These are phyloP conservation scores for Penicillium ucsense DNA, from an alignment of 495 filamentous ascomycete genomes.

Conservation along the genomic window DNA sequence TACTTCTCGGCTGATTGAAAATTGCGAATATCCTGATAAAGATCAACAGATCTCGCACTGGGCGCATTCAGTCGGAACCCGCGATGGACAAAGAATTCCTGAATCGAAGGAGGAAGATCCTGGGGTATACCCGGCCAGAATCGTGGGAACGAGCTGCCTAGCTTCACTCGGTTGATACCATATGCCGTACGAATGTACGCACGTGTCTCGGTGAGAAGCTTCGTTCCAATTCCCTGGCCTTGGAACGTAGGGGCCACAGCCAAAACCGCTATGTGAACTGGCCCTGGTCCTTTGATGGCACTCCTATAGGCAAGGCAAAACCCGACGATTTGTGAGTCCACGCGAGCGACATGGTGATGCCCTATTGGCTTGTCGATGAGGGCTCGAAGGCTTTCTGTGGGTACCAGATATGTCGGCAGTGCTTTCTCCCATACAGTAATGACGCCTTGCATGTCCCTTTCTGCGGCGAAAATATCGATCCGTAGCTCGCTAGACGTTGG, in stretches of 20 bases:
- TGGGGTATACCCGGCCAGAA: slow-evolving; percentile 41
- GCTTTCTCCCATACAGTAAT: slow-evolving; percentile 28
- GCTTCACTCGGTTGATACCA: slow-evolving; percentile 14
- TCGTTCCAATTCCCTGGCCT: slow-evolving; percentile 33
- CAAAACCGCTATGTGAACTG: slow-evolving; percentile 28
- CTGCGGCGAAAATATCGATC: slow-evolving; percentile 5
- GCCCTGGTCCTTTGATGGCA: slow-evolving; percentile 12
- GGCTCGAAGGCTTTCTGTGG: slow-evolving; percentile 14
- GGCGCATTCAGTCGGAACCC: slow-evolving; percentile 29
- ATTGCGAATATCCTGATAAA: slow-evolving; percentile 32
- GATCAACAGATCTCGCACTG: slow-evolving; percentile 26
- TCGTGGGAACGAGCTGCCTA: slow-evolving; percentile 38
- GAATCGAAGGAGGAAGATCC: slow-evolving; percentile 24
- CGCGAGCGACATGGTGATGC: slow-evolving; percentile 29
- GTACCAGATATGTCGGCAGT: slow-evolving; percentile 32
- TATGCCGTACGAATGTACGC: slow-evolving; percentile 20
- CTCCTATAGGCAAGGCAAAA: slow-evolving; percentile 35
- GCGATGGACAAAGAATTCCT: slow-evolving; percentile 37
- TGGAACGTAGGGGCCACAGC: slow-evolving; percentile 33
- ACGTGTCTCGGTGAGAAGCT: slow-evolving; percentile 26
- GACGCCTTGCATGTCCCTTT: slow-evolving; percentile 23
- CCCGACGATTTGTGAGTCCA: slow-evolving; percentile 23
- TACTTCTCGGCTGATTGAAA: slow-evolving; percentile 30
- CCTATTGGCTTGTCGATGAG: slow-evolving; percentile 19
- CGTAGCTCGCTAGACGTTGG: slow-evolving; percentile 5